Base-by-base conservation (phyloP, 2,329 filamentous ascomycete genomes). In the Zasmidium citrigriseum region DNA sequence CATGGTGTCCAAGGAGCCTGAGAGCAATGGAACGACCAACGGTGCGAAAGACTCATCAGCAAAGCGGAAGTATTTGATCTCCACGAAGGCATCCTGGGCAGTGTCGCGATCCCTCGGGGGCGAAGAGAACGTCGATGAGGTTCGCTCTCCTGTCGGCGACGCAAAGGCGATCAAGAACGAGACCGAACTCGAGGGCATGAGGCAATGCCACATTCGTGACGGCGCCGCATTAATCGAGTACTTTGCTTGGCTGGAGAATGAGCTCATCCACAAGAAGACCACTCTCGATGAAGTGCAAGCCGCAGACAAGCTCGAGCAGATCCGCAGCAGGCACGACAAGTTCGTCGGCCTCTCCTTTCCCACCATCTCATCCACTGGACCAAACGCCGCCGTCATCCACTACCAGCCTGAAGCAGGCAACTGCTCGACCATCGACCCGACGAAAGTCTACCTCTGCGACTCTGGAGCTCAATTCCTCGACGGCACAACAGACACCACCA, bases 381-480 rank as follows among this genome's bases (percentile, higher is more conserved):
- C 93, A 1, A 96, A 95, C 73, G 95, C 92, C 58, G 95, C 95
- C 4, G 85, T 99, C 12, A 99, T 99, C 58, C 95, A 99, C 73
- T 99, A 99, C 80, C 90, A 89, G 66, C 93, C 95, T 0, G 90
- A 96, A 71, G 86, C 84, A 55, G 91, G 89, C 20, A 88, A 82
- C 62, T 98, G 93, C 76, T 85, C 92, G 9, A 79, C 84, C 24
- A 91, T 99, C 67, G 91, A 99, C 66, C 91, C 91, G 0, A 86
- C 86, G 5, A 87, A 88, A 14, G 86, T 99, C 58, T 99, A 99
- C 70, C 85, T 99, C 2, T 99, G 95, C 73, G 95, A 99, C 75
- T 98, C 95, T 21, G 95, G 95, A 21, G 95, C 90, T n/a, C 95
- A 99, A 74, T 99, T 93, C 70, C 82, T 89, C 2, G 95, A 99